Evolutionary conservation across 2,329 filamentous ascomycete genomes (phyloP), one percentile per base, ranked within the genome.

Genomic region (Penicillium sp.): DNA sequence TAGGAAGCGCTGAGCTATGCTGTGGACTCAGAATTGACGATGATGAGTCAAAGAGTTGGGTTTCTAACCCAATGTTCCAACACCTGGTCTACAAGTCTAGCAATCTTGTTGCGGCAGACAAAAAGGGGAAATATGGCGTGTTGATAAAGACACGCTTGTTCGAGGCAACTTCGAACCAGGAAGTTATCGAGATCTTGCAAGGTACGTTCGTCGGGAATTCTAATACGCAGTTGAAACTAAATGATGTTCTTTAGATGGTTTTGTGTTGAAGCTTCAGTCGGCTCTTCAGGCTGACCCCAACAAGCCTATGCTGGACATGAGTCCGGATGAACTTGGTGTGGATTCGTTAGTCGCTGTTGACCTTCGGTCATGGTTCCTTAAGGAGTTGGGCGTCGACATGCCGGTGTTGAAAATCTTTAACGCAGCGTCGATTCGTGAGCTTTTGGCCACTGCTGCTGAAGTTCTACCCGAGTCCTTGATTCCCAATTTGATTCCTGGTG

Each of bases 331-430:
- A 13, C 61, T 65, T 25, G 67, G 68, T 9, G 60, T 69, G 9
- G 68, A 70, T 38, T 69, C 67, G 2, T 55, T 69, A 15, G 53
- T 65, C 5, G 68, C 67, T 3, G 65, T 69, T 21, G 67, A 69
- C 23, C 51, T 69, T 13, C 63, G 67, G 4, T 67, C 64, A 5
- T 70, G 66, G 65, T 65, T 70, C 46, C 29, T 62, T 6, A 66
- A 62, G 39, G 63, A 67, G 34, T 44, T 69, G 2, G 51, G 56
- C 2, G 61, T 66, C 1, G 62, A 68, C n/a, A 57, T 70, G 25
- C 58, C 67, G 2, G 64, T 69, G 2, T 48, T 70, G 16, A 68
- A 68, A 25, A 65, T 70, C 6, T 61, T 68, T 40, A 63, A 66
- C 19, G 63, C 60, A 3, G 58, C 57, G 4, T 66, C 65, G 0